Evolutionary conservation across 208 protist genomes (phyloP), one percentile per base, ranked within the genome.

Genomic region (Leishmania mexicana): DNA sequence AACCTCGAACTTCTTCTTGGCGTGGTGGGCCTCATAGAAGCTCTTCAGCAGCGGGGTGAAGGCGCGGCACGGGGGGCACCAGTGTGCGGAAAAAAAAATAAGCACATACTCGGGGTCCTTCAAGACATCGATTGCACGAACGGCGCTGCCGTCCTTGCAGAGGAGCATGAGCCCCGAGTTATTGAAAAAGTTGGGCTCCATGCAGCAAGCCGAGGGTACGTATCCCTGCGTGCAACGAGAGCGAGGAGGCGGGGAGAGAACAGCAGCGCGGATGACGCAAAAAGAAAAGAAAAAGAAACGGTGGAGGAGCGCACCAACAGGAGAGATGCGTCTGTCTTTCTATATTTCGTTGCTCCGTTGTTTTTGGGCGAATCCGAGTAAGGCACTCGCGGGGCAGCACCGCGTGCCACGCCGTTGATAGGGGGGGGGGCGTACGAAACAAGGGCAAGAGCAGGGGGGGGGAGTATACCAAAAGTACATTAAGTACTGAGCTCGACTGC

Each of bases 51-150:
- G 13, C 21, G 93, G 95, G 2, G 95, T 97, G 84, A 97, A 96
- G 10, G 74, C 17, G 57, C 84, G 79, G 80, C 94, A 97, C 38
- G 93, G 95, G 0, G 90, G 90, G 78, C 94, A 96, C 93, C 93
- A 97, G 85, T 95, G 90, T 17, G 94, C 94, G 17, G 89, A 93
- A 81, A 96, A 97, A 88, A 96, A 97, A 17, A 96, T 42, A 1
- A 95, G 54, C 10, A 96, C 78, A 72, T 90, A 93, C 7, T 87
- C 72, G 42, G 88, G 60, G 45, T 88, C 83, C 17, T 83, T 64
- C 17, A 93, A 71, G 1, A 81, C 85, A 45, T 76, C 83, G 7
- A 57, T 38, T 0, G 85, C 80, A 3, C 72, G 28, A 15, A 85
- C 81, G 35, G 42, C 79, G 76, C 72, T 84, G 67, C 85, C 89